phyloP scores from a whole-genome alignment of 805 yeast genomes.

The Candida corydali region DNA sequence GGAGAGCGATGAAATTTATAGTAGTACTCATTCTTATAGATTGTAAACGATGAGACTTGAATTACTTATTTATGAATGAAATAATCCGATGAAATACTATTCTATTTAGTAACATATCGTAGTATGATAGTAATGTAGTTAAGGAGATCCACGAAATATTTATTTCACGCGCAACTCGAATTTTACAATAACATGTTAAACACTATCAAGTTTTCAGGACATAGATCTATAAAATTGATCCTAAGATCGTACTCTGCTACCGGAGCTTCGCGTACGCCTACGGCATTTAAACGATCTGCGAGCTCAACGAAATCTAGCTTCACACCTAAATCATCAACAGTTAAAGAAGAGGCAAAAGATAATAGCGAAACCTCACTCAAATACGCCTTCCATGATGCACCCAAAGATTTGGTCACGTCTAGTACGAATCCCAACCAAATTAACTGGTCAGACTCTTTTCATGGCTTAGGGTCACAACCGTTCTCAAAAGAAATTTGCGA shows the following conservation, averaged over 20 bases:
- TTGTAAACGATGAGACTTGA: no score
- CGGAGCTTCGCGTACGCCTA: constrained; percentile 1
- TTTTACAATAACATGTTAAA: constrained; percentile 1
- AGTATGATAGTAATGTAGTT: no score
- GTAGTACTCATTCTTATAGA: no score
- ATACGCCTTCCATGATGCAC: constrained; percentile 7
- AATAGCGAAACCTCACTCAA: neutral
- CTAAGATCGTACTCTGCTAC: constrained; percentile 2
- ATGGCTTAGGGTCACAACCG: constrained; percentile 79
- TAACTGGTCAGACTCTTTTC: constrained; percentile 86
- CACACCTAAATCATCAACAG: neutral
- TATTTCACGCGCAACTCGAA: neutral
- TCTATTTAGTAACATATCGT: no score
- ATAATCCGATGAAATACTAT: no score
- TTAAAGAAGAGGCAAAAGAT: constrained; percentile 2
- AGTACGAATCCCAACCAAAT: constrained; percentile 12
- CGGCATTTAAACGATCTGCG: constrained; percentile 3
- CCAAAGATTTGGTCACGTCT: constrained; percentile 3
- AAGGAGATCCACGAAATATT: no score
- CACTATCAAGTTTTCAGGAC: neutral
- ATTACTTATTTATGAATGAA: neutral
- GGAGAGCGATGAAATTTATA: no score
- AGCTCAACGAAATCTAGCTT: neutral
- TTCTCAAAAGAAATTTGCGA: constrained; percentile 60
- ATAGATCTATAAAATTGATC: neutral